Conservation (phyloP, 805 yeast genomes). For the Lipomyces sp. region DNA sequence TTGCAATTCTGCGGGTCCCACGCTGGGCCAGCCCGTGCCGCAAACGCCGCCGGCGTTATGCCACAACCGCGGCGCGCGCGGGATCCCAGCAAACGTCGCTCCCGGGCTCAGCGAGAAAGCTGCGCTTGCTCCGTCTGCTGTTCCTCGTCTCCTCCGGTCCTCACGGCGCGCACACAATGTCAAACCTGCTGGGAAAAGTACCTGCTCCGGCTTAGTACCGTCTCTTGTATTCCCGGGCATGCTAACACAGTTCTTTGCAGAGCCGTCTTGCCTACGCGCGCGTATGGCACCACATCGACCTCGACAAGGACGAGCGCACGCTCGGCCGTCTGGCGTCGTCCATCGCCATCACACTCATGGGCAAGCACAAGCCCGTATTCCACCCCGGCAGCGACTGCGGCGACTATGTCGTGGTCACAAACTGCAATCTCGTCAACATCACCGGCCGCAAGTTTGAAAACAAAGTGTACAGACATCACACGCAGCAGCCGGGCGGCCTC, state of each 20-base stretch:
- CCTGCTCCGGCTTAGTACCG: neutral
- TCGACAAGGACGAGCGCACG: constrained; percentile 77
- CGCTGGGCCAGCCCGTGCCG: too few species aligned
- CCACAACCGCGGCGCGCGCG: too few species aligned
- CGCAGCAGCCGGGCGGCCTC: constrained; percentile 78
- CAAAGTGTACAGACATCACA: constrained; percentile 85
- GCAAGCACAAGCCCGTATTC: constrained; percentile 94
- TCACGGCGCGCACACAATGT: constrained; percentile 31
- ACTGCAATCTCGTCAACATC: constrained; percentile 74
- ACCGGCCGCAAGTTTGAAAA: constrained; percentile 82
- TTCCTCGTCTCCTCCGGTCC: too few species aligned
- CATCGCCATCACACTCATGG: constrained; percentile 84
- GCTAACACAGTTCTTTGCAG: constrained; percentile 36
- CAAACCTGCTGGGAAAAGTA: constrained; percentile 43
- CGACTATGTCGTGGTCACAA: constrained; percentile 94
- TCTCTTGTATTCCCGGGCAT: neutral
- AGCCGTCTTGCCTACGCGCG: constrained; percentile 76
- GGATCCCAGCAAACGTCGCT: too few species aligned
- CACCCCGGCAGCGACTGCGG: constrained; percentile 82
- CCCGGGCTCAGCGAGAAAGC: too few species aligned
- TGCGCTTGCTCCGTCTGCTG: too few species aligned
- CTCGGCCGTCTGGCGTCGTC: constrained; percentile 88
- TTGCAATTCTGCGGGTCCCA: too few species aligned
- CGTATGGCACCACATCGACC: constrained; percentile 94
- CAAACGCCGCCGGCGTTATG: too few species aligned